A percentile compares a stretch with the other conserved stretches of the same genome.
These are phyloP conservation scores for Xylaria palmicola DNA, from an alignment of 495 filamentous ascomycete species.

Conservation along the genomic window DNA sequence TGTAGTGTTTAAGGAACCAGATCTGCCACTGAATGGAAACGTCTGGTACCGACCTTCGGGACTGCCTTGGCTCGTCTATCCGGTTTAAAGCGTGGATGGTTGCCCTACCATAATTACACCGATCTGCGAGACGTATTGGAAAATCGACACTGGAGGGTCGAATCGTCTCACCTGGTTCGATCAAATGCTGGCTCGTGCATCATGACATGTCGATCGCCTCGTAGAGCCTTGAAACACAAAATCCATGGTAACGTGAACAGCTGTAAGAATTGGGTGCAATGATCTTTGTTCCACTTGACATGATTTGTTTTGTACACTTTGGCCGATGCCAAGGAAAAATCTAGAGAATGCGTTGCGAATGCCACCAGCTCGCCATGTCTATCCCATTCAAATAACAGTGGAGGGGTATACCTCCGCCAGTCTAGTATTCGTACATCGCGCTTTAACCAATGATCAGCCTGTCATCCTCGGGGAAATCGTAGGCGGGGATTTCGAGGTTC, in stretches of 20 bases:
- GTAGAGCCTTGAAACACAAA: neutral
- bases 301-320: conserved; percentile 32
- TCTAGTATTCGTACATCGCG: conserved; percentile 31
- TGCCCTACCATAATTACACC: neutral
- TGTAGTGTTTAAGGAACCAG: neutral
- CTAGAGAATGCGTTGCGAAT: conserved; percentile 31
- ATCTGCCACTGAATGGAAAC: neutral
- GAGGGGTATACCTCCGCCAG: conserved; percentile 19
- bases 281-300: conserved; percentile 21
- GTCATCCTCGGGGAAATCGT: conserved; percentile 80
- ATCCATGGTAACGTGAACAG: neutral
- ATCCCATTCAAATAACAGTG: conserved; percentile 20
- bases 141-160: neutral
- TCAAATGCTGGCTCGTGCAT: neutral
- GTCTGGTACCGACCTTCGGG: conserved; percentile 3
- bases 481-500: conserved; percentile 92
- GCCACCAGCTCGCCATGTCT: conserved; percentile 32
- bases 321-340: conserved; percentile 26
- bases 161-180: neutral
- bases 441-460: conserved; percentile 77
- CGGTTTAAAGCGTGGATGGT: neutral
- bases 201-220: neutral
- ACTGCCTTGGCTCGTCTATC: conserved; percentile 5
- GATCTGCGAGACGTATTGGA: neutral
- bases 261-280: conserved; percentile 5